These are phyloP conservation scores for Aspergillus pseudotamarii DNA, from an alignment of 2,329 filamentous ascomycete species.

Conservation along the genomic window DNA sequence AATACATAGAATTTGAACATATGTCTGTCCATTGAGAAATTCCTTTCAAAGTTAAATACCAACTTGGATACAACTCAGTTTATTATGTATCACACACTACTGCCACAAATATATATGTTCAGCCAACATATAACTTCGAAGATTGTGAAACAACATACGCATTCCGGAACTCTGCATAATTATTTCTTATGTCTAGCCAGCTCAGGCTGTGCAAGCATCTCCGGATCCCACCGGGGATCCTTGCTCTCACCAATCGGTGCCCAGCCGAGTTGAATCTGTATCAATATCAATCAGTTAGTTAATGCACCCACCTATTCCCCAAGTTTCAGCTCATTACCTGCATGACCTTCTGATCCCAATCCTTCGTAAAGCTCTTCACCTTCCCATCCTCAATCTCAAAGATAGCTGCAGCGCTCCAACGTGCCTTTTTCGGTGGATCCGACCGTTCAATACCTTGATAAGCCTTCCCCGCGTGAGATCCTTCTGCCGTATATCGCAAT, in stretches of 20 bases:
- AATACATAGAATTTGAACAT: no score
- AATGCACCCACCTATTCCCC: neutral
- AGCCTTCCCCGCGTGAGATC: conserved; percentile 38
- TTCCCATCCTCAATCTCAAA: conserved; percentile 42
- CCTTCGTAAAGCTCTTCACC: conserved; percentile 41
- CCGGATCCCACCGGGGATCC: conserved; percentile 25
- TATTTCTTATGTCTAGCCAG: conserved; percentile 14
- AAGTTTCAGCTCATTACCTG: conserved; percentile 12
- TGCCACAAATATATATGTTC: neutral
- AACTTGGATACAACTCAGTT: neutral
- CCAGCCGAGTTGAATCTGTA: conserved; percentile 25
- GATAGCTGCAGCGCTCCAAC: conserved; percentile 43
- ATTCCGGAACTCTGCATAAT: neutral
- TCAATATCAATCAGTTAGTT: neutral
- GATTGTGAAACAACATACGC: neutral
- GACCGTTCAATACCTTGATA: conserved; percentile 40
- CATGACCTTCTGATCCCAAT: conserved; percentile 39
- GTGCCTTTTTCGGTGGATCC: conserved; percentile 31
- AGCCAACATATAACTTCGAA: neutral
- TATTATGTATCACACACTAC: neutral
- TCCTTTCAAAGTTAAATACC: no score
- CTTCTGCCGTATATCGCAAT: conserved; percentile 42
- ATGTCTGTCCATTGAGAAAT: no score
- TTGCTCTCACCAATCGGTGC: conserved; percentile 22
- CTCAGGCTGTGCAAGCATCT: conserved; percentile 23